Conservation (phyloP, 2,329 filamentous ascomycete species). For the Ceratocystiopsis brevicomis region DNA sequence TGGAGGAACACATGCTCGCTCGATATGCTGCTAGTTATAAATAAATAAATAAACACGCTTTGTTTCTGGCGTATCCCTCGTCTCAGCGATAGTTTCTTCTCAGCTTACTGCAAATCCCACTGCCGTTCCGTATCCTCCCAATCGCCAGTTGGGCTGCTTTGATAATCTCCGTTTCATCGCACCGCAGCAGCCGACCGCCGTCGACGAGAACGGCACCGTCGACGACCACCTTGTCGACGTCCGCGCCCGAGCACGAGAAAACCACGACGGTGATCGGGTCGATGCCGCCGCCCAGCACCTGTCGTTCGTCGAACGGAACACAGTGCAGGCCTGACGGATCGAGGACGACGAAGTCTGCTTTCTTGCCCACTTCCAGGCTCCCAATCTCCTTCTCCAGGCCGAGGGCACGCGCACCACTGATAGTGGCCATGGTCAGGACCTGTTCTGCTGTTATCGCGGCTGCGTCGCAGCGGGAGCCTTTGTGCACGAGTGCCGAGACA, state of each 20-base stretch:
- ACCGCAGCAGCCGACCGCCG: constrained; percentile 9
- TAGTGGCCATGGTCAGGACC: constrained; percentile 31
- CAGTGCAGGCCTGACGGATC: constrained; percentile 2
- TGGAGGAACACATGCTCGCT: background rate
- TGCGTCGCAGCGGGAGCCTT: constrained; percentile 23
- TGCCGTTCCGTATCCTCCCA: background rate
- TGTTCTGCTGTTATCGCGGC: constrained; percentile 23
- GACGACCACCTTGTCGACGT: constrained; percentile 13
- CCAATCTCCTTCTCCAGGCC: constrained; percentile 22
- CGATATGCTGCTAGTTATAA: background rate
- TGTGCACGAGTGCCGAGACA: constrained; percentile 29
- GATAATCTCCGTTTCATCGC: constrained; percentile 11
- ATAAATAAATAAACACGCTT: background rate
- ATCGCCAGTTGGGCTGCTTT: background rate
- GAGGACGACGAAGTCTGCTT: constrained; percentile 21
- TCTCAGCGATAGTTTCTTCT: background rate
- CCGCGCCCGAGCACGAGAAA: constrained; percentile 10
- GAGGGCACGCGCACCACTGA: constrained; percentile 28
- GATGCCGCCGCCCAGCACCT: constrained; percentile 14
- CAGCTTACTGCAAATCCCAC: constrained; percentile 1
- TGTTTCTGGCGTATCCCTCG: background rate
- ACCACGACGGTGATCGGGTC: constrained; percentile 20
- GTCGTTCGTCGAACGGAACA: constrained; percentile 19
- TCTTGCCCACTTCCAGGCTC: constrained; percentile 23
- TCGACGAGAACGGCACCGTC: constrained; percentile 12